phyloP scores from a whole-genome alignment of 441 rosid species.

The Aleurites moluccanus region DNA sequence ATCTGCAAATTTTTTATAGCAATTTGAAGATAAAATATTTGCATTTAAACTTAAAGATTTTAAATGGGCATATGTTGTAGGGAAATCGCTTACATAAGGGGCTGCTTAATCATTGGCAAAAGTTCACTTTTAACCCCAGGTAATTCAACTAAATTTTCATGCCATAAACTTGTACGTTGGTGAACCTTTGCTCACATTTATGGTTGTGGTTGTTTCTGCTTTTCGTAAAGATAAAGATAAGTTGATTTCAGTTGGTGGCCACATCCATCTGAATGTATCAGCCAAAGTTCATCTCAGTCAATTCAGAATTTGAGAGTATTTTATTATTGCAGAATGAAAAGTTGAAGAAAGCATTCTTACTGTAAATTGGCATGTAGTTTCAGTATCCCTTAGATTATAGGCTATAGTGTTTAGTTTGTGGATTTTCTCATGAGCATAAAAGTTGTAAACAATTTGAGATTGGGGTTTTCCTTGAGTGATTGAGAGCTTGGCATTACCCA shows the following conservation, averaged over 20 bases:
- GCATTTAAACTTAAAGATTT: neutral
- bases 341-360: neutral
- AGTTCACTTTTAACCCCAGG: constrained; percentile 98
- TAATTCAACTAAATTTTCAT: constrained; percentile 25
- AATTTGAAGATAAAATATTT: neutral
- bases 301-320: constrained; percentile 1
- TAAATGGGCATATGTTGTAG: constrained; percentile 39
- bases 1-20: neutral
- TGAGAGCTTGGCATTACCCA: neutral
- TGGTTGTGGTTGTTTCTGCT: neutral
- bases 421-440: constrained; percentile 6
- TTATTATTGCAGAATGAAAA: neutral
- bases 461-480: neutral
- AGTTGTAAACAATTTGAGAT: neutral
- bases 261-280: neutral
- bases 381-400: neutral
- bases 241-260: constrained; percentile 4
- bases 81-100: constrained; percentile 88
- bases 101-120: constrained; percentile 94
- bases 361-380: neutral
- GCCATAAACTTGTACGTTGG: neutral
- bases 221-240: neutral
- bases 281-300: neutral
- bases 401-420: neutral
- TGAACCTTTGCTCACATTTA: neutral